A percentile compares a stretch with the other conserved stretches of the same genome.
phyloP scores from a whole-genome alignment of 352 stramenopile species.

The Phytophthora chlamydospora region DNA sequence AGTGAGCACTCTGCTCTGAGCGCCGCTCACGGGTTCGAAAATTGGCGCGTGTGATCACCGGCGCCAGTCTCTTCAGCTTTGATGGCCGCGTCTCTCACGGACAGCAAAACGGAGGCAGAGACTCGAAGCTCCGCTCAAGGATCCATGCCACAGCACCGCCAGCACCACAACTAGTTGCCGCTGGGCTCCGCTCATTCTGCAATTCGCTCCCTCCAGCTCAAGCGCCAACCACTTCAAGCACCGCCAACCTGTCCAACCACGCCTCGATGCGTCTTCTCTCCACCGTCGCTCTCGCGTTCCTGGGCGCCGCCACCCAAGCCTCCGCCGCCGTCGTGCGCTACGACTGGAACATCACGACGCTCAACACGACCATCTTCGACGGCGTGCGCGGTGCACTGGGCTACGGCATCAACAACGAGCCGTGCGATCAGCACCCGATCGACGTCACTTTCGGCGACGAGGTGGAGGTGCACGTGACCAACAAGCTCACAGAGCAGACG shows the following conservation, averaged over 20 bases:
- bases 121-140: constrained; percentile 1
- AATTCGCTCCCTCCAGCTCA: constrained; percentile 35
- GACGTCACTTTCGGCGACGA: constrained; percentile 40
- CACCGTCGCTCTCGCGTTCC: constrained; percentile 23
- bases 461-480: constrained; percentile 45
- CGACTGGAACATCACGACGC: constrained; percentile 45
- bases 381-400: constrained; percentile 25
- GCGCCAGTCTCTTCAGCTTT: constrained; percentile 12
- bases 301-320: constrained; percentile 11
- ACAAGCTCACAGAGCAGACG: constrained; percentile 45
- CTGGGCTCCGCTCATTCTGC: constrained; percentile 25
- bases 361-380: constrained; percentile 43
- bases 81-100: constrained; percentile 17
- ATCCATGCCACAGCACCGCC: not conserved
- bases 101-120: constrained; percentile 19
- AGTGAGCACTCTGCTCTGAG: too few relatives aligned
- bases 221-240: constrained; percentile 6
- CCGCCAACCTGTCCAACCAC: not conserved
- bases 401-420: constrained; percentile 50
- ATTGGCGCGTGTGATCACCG: constrained; percentile 3
- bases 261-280: constrained; percentile 24
- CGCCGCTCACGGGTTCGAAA: constrained; percentile 16
- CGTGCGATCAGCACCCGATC: constrained; percentile 31
- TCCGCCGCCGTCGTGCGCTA: constrained; percentile 34
- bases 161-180: too few relatives aligned